Base-by-base conservation (phyloP, 1,284 basidiomycete genomes). In the Moniliophthora roreri region DNA sequence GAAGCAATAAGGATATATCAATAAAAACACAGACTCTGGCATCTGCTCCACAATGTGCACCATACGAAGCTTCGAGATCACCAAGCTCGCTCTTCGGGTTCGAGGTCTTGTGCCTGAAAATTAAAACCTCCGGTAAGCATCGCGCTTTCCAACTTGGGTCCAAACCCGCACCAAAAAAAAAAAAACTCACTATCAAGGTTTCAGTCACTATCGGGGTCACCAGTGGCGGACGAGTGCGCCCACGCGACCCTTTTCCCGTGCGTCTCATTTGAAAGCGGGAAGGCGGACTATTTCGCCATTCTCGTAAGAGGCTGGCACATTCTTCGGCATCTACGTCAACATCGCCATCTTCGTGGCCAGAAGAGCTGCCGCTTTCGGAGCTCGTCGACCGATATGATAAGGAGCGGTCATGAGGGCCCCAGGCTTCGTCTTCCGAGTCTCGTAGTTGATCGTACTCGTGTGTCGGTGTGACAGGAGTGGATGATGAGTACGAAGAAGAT, bases 231-330 rank as follows among this genome's bases (percentile, higher is more conserved):
- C 44, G 44, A 6, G 44, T 15, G 2, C 44, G 44, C n/a, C 44
- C 44, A 28, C 44, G 44, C 16, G 44, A 46, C 24, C 44, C 44
- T 46, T 24, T 23, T 15, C 44, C 44, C 44, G 28, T 46, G 44
- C 44, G 44, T 18, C 28, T 46, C 44, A 46, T 15, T 15, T 46
- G 44, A 46, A 46, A 46, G 11, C 24, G 44, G 24, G 44, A 32
- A 16, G 44, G 44, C 18, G 44, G 44, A 18, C 23, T 46, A 46
- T n/a, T 28, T 2, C 2, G 26, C 44, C 44, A 46, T 46, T 46
- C 44, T 46, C 44, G 10, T 26, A 26, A 26, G 16, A 32, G 20
- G 11, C 28, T 32, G 6, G 28, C 28, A 32, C 28, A 32, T 32
- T 32, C 28, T 5, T 45, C 23, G n/a, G 7, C 18, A 42, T 42